Base-by-base conservation (phyloP, 2,329 filamentous ascomycete species). In the Calonectria crousiana region DNA sequence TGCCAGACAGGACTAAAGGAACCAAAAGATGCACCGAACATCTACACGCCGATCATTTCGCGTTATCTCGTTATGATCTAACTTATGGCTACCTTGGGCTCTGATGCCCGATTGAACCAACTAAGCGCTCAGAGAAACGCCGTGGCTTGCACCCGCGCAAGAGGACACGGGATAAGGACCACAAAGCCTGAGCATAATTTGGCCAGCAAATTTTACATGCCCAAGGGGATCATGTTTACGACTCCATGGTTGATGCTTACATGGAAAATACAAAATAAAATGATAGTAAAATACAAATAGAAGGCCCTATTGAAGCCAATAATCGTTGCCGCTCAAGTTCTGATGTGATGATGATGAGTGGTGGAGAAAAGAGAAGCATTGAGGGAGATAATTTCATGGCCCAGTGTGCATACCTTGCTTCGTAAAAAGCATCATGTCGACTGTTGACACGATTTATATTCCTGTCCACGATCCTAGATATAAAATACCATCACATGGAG, bases 1-100 rank as follows among this genome's bases (percentile, higher is more conserved):
- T 72, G 79, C 79, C 34, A 73, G 79, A 26, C 79, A 81, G 52
- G 68, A 75, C 20, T 81, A 58, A 62, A 56, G 16, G 30, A 47
- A 26, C 36, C 20, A 41, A 41, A 62, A 30, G 16, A 62, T 62
- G 36, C 56, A n/a, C 56, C 56, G 11, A 41, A 41, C 14, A 41
- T 38, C 36, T 41, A 18, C 56, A 41, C 34, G 38, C 38, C 56
- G 41, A 62, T 62, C 32, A 38, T 58, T 36, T 60, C 30, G n/a
- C 53, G 38, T 60, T 13, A 38, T 32, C 53, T 18, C 16, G 30
- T 10, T 26, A 62, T 20, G 4, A 41, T 28, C 38, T 41, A 38
- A 41, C 18, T 23, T 34, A 62, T 28, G 16, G 56, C 56, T 62
- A 41, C 30, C 28, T 20, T 62, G 36, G 23, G 56, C 56, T 62